phyloP scores from a whole-genome alignment of 225 moss, liverwort and hornwort genomes.

The Thuidium tamariscinum region DNA sequence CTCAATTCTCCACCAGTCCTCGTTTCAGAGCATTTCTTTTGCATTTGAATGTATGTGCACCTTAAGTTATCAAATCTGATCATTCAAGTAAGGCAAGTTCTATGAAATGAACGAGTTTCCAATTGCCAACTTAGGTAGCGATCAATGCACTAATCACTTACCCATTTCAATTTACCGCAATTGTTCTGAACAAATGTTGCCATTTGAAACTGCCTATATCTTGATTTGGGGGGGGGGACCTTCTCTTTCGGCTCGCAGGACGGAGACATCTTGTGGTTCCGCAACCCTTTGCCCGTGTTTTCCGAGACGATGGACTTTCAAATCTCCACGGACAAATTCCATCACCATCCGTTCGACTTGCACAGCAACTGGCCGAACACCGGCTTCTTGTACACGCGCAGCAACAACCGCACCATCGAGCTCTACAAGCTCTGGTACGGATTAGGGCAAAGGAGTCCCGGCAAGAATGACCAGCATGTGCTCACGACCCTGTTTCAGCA shows the following conservation, averaged over 20 bases:
- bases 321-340: conserved; percentile 54
- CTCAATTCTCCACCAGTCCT: not conserved
- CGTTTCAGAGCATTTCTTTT: not conserved
- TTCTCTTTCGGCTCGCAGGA: conserved; percentile 25
- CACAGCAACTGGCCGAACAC: conserved; percentile 37
- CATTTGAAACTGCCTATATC: not conserved
- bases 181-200: not conserved
- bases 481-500: conserved; percentile 29
- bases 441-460: conserved; percentile 19
- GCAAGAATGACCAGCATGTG: conserved; percentile 72
- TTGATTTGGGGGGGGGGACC: too few species aligned
- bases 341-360: conserved; percentile 18
- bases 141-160: not conserved
- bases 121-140: not conserved
- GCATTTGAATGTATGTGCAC: not conserved
- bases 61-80: not conserved
- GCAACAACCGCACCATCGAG: conserved; percentile 42
- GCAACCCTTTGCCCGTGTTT: conserved; percentile 49
- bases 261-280: conserved; percentile 80
- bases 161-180: not conserved
- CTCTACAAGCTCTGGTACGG: conserved; percentile 61
- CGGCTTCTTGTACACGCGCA: conserved; percentile 58
- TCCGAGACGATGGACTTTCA: conserved; percentile 54
- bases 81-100: not conserved
- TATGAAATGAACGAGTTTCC: not conserved